Base-by-base conservation (phyloP, 192 early-diverging fungal species). In the Endogone sp. region DNA sequence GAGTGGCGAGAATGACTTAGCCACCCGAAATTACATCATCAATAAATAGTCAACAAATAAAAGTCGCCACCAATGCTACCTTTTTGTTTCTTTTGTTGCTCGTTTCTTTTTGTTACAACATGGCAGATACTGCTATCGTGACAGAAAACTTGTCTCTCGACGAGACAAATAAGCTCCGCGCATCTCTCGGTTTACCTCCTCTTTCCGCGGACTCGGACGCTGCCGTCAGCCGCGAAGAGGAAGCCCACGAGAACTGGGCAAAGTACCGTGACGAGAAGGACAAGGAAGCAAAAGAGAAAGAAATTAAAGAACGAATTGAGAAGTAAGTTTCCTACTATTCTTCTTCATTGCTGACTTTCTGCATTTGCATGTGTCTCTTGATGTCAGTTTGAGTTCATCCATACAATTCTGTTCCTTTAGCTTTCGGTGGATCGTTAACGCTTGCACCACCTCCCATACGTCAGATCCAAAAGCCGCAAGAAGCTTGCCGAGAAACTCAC, bases 161-260 rank as follows among this genome's bases (percentile, higher is more conserved):
- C 30, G 82, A 85, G 63, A 82, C 84, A 64, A 85, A 85, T 75
- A 77, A 76, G 44, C 63, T 87, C 61, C 82, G 87, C 70, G 71
- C 67, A 20, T 82, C 80, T 67, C 65, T 85, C 4, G 87, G 87
- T 37, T 64, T 88, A 13, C 73, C 77, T 32, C 81, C 82, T 9
- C 56, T 87, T 8, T 65, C 75, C 11, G 76, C 59, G 8, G 79
- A 75, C 11, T 66, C 65, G 24, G 79, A 75, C 24, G 72, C 69
- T 10, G 61, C 61, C 60, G 69, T 75, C 60, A 65, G 71, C 26
- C 56, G 81, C 49, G 71, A 85, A 63, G 63, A 75, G 61, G 66
- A 71, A 56, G 87, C 86, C 16, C 79, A 87, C 31, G 82, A 87
- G 28, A 90, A 92, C 69, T 81, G 73, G 61, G 81, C 71, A 61